Conservation (phyloP, 441 rosid genomes). For the Arabidopsis hybrid region DNA sequence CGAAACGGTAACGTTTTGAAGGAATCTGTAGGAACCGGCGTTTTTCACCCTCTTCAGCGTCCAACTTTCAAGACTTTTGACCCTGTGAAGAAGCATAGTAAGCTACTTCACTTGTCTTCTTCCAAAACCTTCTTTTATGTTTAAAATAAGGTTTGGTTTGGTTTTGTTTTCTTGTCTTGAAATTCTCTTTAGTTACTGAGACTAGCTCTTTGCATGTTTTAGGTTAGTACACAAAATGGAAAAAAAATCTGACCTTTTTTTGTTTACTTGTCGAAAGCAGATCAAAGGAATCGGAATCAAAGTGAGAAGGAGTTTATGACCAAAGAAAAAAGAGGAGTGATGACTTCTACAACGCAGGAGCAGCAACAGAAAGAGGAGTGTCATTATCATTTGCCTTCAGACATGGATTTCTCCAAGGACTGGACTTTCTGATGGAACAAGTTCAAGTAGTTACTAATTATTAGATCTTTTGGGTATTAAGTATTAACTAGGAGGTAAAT, state of each 20-base stretch:
- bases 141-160: no score
- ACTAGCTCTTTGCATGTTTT: background rate
- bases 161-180: background rate
- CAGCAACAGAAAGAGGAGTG: conserved; percentile 27
- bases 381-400: conserved; percentile 36
- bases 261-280: conserved; percentile 16
- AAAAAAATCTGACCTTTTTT: background rate
- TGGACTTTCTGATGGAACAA: conserved; percentile 25
- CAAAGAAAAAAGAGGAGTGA: background rate
- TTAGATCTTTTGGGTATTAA: conserved; percentile 16
- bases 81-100: conserved; percentile 6
- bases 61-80: background rate
- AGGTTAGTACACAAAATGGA: background rate
- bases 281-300: conserved; percentile 15
- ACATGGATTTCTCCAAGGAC: conserved; percentile 36
- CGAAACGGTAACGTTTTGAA: conserved; percentile 16
- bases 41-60: conserved; percentile 33
- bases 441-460: background rate
- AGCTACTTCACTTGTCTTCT: background rate
- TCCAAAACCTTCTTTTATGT: background rate
- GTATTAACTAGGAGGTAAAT: background rate
- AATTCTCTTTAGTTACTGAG: background rate
- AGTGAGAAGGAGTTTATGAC: background rate
- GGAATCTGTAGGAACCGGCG: conserved; percentile 36
- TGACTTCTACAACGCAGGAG: background rate